These are phyloP conservation scores for Dictyostelium brefeldianum DNA, from an alignment of 78 protist genomes.

Conservation along the genomic window DNA sequence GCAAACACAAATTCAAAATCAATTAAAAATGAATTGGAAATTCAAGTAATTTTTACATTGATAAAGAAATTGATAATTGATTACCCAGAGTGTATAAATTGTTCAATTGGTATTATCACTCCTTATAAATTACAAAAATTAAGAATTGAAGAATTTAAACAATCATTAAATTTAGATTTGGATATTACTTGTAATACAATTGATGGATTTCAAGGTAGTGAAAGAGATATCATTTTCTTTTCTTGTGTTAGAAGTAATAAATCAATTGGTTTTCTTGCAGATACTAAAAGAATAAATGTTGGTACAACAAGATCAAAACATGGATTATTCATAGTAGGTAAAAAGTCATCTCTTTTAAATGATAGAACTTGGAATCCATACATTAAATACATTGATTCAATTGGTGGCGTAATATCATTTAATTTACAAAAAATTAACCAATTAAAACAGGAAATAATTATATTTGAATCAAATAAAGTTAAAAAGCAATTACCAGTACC, in stretches of 20 bases:
- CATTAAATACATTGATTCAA: no score
- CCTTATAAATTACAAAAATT: slow-evolving; percentile 18
- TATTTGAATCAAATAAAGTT: no score
- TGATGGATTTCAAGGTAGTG: slow-evolving; percentile 92
- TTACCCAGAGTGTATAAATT: neutral
- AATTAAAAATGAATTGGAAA: neutral
- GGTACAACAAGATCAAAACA: slow-evolving; percentile 90
- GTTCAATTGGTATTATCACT: neutral
- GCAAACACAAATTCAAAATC: no score
- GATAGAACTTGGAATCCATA: neutral
- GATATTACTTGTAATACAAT: slow-evolving; percentile 73
- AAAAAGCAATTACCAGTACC: no score
- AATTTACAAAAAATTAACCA: no score
- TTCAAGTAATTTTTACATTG: neutral
- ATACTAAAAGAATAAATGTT: slow-evolving; percentile 92
- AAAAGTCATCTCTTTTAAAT: neutral
- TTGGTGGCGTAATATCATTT: no score
- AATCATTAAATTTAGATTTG: neutral
- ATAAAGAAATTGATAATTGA: neutral
- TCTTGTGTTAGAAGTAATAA: no score
- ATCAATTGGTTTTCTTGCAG: slow-evolving; percentile 90
- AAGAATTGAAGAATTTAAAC: neutral
- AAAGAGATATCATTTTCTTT: slow-evolving; percentile 87
- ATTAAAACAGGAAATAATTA: no score
- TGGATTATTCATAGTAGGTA: slow-evolving; percentile 85